Evolutionary conservation across 352 stramenopile species (phyloP).

Genomic region (Phytophthora idaei): DNA sequence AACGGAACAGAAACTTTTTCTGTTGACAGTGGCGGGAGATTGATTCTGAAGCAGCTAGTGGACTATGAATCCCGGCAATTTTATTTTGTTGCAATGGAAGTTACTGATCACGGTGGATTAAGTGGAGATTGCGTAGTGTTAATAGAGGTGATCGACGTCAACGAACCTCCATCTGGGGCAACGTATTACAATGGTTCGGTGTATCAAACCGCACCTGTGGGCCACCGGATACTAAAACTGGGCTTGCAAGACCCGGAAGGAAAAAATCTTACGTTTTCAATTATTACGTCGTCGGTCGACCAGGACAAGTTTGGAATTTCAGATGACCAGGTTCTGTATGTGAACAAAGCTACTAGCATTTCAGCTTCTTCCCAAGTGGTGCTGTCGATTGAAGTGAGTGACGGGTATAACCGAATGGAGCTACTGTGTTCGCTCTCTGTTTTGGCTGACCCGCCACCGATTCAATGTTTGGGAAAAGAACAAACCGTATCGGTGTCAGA

Average conservation of each 20-base stretch:
- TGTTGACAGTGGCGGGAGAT: slow-evolving; percentile 34
- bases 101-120: slow-evolving; percentile 35
- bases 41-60: slow-evolving; percentile 36
- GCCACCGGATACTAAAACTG: slow-evolving; percentile 26
- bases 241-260: slow-evolving; percentile 26
- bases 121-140: slow-evolving; percentile 40
- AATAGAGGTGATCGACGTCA: slow-evolving; percentile 45
- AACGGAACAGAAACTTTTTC: slow-evolving; percentile 37
- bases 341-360: slow-evolving; percentile 14
- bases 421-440: slow-evolving; percentile 20
- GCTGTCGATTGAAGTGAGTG: slow-evolving; percentile 26
- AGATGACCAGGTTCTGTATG: slow-evolving; percentile 16
- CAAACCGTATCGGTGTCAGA: slow-evolving; percentile 23
- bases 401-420: slow-evolving; percentile 32
- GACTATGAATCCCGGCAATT: slow-evolving; percentile 45
- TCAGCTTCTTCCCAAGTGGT: slow-evolving; percentile 5
- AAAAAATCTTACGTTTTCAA: slow-evolving; percentile 11
- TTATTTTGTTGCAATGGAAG: slow-evolving; percentile 41
- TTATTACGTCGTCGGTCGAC: slow-evolving; percentile 8
- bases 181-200: slow-evolving; percentile 41
- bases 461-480: slow-evolving; percentile 35
- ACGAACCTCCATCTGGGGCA: slow-evolving; percentile 44
- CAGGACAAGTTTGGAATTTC: slow-evolving; percentile 20
- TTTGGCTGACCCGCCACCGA: slow-evolving; percentile 37
- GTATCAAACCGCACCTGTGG: slow-evolving; percentile 21